Base-by-base conservation (phyloP, 129 eudicot species). In the Calendula officinalis region DNA sequence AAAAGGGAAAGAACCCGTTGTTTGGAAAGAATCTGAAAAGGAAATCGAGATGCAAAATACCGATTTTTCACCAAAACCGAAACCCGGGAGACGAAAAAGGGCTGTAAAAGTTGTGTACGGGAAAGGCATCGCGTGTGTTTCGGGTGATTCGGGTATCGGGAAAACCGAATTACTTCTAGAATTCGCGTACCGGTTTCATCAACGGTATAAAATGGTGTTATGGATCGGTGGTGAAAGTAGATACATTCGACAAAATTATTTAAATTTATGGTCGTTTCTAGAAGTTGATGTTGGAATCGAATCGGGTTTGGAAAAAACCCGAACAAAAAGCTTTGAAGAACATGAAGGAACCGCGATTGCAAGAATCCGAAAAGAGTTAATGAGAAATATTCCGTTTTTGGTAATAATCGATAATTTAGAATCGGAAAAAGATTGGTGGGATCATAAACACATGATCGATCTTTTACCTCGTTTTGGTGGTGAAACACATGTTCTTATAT, bases 221-320 rank as follows among this genome's bases (percentile, higher is more conserved):
- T 94, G 99, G 99, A 78, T 94, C 36, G 99, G 99, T 38, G 99
- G 99, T 4, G 97, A 94, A 68, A 94, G 95, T 60, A 58, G 97
- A 78, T 89, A 94, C 64, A 84, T 94, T 53, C 86, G 99, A 36
- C 99, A 94, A 61, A 94, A 89, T 70, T 94, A 94, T 70, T 65
- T 94, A 43, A 94, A 89, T 67, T 52, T 94, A 22, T 84, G 97
- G 95, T 78, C 99, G 53, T 86, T 80, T 62, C 57, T 94, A 51
- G 99, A 94, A 75, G 82, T 88, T 38, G 97, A 94, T 48, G 92
- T 86, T 3, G 97, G 99, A 14, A 73, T 86, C 0, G 97, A 89
- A 54, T 80, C 80, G 43, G 80, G 77, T 36, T 60, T 77, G 39
- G 99, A 86, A 49, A 94, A 86, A 55, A 76, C 78, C 62, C 75